Percentiles rank a stretch among this genome's conserved stretches.
phyloP scores from a whole-genome alignment of 2,329 filamentous ascomycete species.

The Alternaria alternata region DNA sequence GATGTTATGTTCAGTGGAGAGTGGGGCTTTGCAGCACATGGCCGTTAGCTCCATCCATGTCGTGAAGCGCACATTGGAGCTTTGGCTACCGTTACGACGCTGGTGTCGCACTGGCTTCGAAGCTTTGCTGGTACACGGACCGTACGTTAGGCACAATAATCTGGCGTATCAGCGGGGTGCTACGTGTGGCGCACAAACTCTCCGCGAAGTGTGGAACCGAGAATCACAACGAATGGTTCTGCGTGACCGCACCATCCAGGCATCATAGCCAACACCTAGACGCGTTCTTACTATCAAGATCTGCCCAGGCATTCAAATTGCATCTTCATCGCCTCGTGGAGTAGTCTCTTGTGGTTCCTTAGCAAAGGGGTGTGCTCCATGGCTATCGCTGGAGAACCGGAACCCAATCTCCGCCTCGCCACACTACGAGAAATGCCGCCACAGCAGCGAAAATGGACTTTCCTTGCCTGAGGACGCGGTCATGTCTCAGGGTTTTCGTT shows the following conservation, averaged over 20 bases:
- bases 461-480: not conserved
- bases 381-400: not conserved
- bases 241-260: not conserved
- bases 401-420: not conserved
- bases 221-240: not conserved
- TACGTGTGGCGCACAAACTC: slow-evolving; percentile 3
- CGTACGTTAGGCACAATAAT: slow-evolving; percentile 3
- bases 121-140: slow-evolving; percentile 2
- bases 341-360: not conserved
- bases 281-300: not conserved
- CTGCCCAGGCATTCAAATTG: not conserved
- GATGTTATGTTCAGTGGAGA: slow-evolving; percentile 10
- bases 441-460: not conserved
- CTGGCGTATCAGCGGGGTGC: slow-evolving; percentile 9
- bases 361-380: not conserved
- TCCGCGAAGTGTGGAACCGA: not conserved
- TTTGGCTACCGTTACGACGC: slow-evolving; percentile 2
- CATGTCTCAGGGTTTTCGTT: not conserved
- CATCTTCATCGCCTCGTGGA: not conserved
- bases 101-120: slow-evolving; percentile 11
- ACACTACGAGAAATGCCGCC: not conserved
- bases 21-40: slow-evolving; percentile 2
- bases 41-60: slow-evolving; percentile 6
- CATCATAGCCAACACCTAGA: not conserved
- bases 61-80: slow-evolving; percentile 2